Conservation (phyloP, 2,329 filamentous ascomycete genomes). For the Aspergillus sp. region DNA sequence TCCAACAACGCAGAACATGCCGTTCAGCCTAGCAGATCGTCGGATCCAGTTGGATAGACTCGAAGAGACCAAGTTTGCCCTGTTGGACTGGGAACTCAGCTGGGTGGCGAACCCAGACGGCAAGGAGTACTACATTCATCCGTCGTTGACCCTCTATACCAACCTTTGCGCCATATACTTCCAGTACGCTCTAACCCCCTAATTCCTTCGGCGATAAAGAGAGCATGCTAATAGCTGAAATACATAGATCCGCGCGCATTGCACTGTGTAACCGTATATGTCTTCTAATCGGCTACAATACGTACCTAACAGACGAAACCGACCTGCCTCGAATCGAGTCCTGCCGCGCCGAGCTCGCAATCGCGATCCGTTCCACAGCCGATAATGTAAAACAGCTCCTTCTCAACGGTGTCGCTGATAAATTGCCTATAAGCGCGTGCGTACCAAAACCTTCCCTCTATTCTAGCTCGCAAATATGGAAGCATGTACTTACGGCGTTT, state of each 20-base stretch:
- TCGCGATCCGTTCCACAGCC: conserved; percentile 12
- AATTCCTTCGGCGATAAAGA: too few relatives aligned
- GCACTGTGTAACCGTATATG: conserved; percentile 16
- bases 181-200: conserved; percentile 11
- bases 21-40: conserved; percentile 1
- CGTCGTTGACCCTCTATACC: conserved; percentile 12
- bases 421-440: conserved; percentile 17
- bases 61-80: conserved; percentile 10
- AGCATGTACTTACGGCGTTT: neutral
- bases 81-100: conserved; percentile 15
- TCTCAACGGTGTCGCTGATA: conserved; percentile 14
- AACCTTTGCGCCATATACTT: conserved; percentile 15
- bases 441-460: neutral
- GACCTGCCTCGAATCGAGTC: conserved; percentile 10
- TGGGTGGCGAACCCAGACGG: conserved; percentile 14
- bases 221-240: neutral
- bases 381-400: conserved; percentile 15
- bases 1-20: conserved; percentile 7
- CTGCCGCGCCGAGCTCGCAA: conserved; percentile 11
- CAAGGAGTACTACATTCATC: conserved; percentile 14
- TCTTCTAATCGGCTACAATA: conserved; percentile 6
- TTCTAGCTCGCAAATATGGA: neutral
- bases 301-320: conserved; percentile 1
- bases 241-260: conserved; percentile 12
- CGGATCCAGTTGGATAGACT: conserved; percentile 1